These are phyloP conservation scores for Hibiscus tridactylites DNA, from an alignment of 345 rosid genomes.

Conservation along the genomic window DNA sequence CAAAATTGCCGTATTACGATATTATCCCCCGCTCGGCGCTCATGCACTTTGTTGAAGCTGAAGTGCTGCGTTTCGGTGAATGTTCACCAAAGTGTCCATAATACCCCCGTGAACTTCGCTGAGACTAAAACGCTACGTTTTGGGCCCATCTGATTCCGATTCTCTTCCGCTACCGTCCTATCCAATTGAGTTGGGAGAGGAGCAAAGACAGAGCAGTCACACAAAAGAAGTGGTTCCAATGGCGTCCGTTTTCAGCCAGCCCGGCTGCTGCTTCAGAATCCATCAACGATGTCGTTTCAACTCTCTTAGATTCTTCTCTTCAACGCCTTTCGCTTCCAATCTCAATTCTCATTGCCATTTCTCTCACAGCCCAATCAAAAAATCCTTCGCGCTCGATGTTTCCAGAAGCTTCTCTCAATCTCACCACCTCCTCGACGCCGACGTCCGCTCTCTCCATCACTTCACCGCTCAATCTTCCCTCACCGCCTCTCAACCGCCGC, in stretches of 20 bases:
- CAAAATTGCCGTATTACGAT: no score
- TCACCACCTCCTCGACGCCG: slow-evolving; percentile 14
- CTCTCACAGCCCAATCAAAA: slow-evolving; percentile 16
- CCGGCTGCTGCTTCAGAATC: slow-evolving; percentile 33
- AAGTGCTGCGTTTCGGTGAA: no score
- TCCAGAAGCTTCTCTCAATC: slow-evolving; percentile 47
- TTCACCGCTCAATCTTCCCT: slow-evolving; percentile 48
- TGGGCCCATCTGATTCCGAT: neutral
- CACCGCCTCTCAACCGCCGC: slow-evolving; percentile 30
- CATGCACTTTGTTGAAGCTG: no score
- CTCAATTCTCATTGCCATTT: slow-evolving; percentile 17
- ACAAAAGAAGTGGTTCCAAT: slow-evolving; percentile 9
- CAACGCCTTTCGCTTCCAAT: slow-evolving; percentile 19
- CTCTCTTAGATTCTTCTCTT: slow-evolving; percentile 31
- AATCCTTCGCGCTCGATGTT: slow-evolving; percentile 23
- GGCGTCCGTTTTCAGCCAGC: slow-evolving; percentile 39
- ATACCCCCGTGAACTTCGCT: neutral
- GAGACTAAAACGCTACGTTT: slow-evolving; percentile 31
- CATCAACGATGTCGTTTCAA: slow-evolving; percentile 27
- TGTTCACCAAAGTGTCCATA: neutral
- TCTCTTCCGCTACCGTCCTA: slow-evolving; percentile 16
- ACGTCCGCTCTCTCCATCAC: slow-evolving; percentile 46
- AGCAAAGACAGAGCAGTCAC: neutral
- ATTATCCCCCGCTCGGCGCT: no score
- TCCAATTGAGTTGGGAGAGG: slow-evolving; percentile 13